Evolutionary conservation across 2,329 filamentous ascomycete species (phyloP).

Genomic region (Botrytis squamosa): DNA sequence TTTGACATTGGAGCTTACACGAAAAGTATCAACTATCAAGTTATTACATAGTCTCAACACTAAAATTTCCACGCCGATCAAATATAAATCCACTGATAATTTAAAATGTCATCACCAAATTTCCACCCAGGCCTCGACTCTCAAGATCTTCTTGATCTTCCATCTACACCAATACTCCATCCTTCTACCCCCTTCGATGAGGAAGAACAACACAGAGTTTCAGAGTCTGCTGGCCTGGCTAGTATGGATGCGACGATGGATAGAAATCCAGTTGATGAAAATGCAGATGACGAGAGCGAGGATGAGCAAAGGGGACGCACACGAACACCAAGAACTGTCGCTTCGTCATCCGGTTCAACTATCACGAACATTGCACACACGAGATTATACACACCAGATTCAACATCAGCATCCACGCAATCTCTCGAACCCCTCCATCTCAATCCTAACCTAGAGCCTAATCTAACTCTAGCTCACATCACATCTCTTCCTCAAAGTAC

Average conservation of each 20-base stretch:
- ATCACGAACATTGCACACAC: not conserved
- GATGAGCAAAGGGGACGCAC: not conserved
- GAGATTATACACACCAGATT: too few relatives aligned
- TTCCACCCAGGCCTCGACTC: not conserved
- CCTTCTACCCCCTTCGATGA: not conserved
- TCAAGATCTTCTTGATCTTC: too few relatives aligned
- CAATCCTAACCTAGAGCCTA: not conserved
- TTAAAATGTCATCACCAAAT: not conserved
- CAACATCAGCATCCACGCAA: not conserved
- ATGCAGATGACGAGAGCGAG: not conserved
- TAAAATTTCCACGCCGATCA: too few relatives aligned
- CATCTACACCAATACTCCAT: not conserved
- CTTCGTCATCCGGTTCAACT: not conserved
- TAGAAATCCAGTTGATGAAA: not conserved
- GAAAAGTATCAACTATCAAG: not conserved
- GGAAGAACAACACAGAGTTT: not conserved
- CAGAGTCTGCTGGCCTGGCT: not conserved
- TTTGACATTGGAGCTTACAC: not conserved
- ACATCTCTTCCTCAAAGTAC: not conserved
- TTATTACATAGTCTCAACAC: not conserved
- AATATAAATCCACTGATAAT: too few relatives aligned
- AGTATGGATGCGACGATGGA: not conserved
- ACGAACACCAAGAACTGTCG: not conserved
- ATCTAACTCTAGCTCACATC: not conserved
- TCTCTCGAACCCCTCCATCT: not conserved